Base-by-base conservation (phyloP, 768 basidiomycete species). In the Lentinus tigrinus region DNA sequence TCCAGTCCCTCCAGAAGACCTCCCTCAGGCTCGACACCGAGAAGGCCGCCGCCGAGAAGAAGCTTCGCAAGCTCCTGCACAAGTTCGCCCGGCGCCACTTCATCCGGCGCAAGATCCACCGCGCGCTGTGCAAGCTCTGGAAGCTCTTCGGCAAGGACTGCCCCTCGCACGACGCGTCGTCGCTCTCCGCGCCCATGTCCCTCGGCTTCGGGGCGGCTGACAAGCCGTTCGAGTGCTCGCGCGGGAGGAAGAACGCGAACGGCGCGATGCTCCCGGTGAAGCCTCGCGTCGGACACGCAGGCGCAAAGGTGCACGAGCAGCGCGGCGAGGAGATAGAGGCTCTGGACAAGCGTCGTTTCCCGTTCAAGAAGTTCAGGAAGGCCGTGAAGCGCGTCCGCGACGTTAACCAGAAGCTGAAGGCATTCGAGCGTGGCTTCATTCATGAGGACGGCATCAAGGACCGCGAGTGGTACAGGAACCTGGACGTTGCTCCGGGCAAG, bases 401-500 rank as follows among this genome's bases (percentile, higher is more conserved):
- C 62, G 70, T 92, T 57, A 75, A 81, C 60, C 78, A 77, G 73
- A 89, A 87, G 69, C 74, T 93, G n/a, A 72, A 77, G 11, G 72
- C 75, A 7, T 92, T 93, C 63, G 91, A 93, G 69, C 82, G 81
- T 48, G 91, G 92, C 1, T 91, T 96, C 70, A 88, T 95, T 58
- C 85, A 84, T 6, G 76, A 87, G 65, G 84, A 76, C 16, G 94
- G 93, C 0, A 85, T 94, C 61, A 85, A 85, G 63, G 85, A 87
- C 53, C 79, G 90, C 31, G 88, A 91, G 69, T 95, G 93, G 93
- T 96, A 89, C 69, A 84, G 77, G 66, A 88, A 94, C 72, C 79
- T 93, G 16, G 93, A 82, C 47, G 90, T 93, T 42, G 91, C 93
- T 3, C 93, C 94, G 28, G 93, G 93, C 38, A 87, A 91, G 70